Percentiles rank a stretch among this genome's conserved stretches.
phyloP scores from a whole-genome alignment of 768 basidiomycete genomes.

The Naganishia friedmannii region DNA sequence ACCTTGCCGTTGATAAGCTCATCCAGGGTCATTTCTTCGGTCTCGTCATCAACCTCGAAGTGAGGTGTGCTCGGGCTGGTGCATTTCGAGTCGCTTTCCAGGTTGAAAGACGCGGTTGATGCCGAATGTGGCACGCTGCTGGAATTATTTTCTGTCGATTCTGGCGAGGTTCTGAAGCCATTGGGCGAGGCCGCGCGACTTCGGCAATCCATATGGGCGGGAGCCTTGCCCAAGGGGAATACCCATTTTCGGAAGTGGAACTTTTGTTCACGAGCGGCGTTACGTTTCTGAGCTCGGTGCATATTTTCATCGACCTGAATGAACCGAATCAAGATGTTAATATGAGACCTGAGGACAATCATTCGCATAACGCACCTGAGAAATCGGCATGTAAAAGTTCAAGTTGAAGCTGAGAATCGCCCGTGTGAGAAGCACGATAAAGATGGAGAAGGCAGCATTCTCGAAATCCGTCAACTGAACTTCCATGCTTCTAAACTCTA shows the following conservation, averaged over 20 bases:
- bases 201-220: constrained; percentile 42
- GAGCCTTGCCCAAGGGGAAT: constrained; percentile 59
- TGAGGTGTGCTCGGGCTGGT: constrained; percentile 3
- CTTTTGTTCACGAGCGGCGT: constrained; percentile 68
- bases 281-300: constrained; percentile 78
- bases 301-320: constrained; percentile 93
- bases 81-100: constrained; percentile 7
- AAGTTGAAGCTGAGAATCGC: constrained; percentile 87
- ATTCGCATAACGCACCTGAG: constrained; percentile 63
- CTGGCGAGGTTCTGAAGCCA: constrained; percentile 47
- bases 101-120: constrained; percentile 13
- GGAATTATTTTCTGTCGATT: constrained; percentile 26
- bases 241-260: constrained; percentile 90
- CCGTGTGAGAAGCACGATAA: constrained; percentile 87
- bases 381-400: constrained; percentile 95
- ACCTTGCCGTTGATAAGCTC: constrained; percentile 96
- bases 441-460: constrained; percentile 93
- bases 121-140: constrained; percentile 21
- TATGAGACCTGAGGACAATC: background rate
- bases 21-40: constrained; percentile 84
- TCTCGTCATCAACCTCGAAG: constrained; percentile 59
- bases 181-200: constrained; percentile 34
- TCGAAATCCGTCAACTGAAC: constrained; percentile 98
- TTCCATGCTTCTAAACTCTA: constrained; percentile 98
- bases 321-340: constrained; percentile 15